phyloP scores from a whole-genome alignment of 495 filamentous ascomycete species.

The Aspergillus affinis region DNA sequence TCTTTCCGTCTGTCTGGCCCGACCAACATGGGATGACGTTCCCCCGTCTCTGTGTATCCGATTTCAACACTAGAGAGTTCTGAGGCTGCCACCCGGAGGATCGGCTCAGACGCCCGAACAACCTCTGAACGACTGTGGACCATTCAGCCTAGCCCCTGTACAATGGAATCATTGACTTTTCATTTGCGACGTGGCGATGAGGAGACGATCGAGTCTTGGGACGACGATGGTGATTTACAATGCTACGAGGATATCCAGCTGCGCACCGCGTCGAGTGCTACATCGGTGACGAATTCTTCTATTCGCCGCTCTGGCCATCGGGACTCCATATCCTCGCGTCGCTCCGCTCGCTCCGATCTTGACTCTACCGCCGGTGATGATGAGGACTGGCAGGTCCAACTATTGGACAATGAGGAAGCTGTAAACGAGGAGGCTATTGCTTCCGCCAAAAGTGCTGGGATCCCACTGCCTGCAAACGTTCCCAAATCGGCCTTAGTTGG shows the following conservation, averaged over 20 bases:
- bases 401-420: slow-evolving; percentile 76
- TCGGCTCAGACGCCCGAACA: not conserved
- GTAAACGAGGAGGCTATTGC: slow-evolving; percentile 81
- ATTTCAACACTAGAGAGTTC: slow-evolving; percentile 26
- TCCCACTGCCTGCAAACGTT: slow-evolving; percentile 85
- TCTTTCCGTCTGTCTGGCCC: not conserved
- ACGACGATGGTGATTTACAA: slow-evolving; percentile 79
- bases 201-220: slow-evolving; percentile 78
- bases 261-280: slow-evolving; percentile 61
- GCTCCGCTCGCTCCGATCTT: slow-evolving; percentile 76
- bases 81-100: slow-evolving; percentile 23
- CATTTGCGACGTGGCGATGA: slow-evolving; percentile 55
- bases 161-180: slow-evolving; percentile 59
- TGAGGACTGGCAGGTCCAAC: slow-evolving; percentile 80
- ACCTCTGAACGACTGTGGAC: too few species aligned
- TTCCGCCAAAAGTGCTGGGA: slow-evolving; percentile 82
- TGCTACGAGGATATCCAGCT: slow-evolving; percentile 69
- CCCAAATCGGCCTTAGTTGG: slow-evolving; percentile 92
- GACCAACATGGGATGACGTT: slow-evolving; percentile 39
- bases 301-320: slow-evolving; percentile 57
- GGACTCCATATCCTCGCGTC: slow-evolving; percentile 73
- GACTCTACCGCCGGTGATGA: slow-evolving; percentile 70
- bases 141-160: slow-evolving; percentile 4
- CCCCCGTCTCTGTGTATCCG: slow-evolving; percentile 12
- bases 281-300: slow-evolving; percentile 50